Conservation (phyloP, 345 rosid genomes). For the Cochlearia excelsa region DNA sequence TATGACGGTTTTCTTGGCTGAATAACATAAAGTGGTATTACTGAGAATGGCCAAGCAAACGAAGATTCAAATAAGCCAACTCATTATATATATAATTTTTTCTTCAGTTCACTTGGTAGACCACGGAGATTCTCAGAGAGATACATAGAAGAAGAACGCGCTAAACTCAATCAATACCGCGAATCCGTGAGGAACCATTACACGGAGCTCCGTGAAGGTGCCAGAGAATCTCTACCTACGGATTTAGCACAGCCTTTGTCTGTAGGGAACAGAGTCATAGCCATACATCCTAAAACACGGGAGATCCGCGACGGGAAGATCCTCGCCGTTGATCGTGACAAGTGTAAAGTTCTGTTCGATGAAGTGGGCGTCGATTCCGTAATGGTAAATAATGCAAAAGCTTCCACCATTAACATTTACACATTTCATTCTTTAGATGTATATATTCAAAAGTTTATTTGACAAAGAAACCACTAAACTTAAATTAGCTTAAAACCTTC, state of each 20-base stretch:
- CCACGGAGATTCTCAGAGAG: constrained; percentile 88
- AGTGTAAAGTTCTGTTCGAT: constrained; percentile 75
- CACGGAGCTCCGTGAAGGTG: constrained; percentile 64
- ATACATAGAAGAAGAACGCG: constrained; percentile 72
- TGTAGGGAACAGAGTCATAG: constrained; percentile 81
- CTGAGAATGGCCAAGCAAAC: no score
- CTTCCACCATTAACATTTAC: background rate
- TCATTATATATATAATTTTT: constrained; percentile 13
- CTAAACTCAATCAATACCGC: constrained; percentile 79
- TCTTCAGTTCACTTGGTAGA: constrained; percentile 90
- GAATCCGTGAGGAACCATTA: constrained; percentile 85
- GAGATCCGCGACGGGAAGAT: constrained; percentile 85
- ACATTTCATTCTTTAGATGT: no score
- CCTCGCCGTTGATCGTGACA: constrained; percentile 74
- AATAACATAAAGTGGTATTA: no score
- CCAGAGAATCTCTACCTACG: constrained; percentile 62
- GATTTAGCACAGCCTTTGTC: constrained; percentile 83
- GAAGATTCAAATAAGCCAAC: constrained; percentile 3
- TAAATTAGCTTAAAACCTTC: no score
- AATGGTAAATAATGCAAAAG: constrained; percentile 49
- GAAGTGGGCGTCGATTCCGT: constrained; percentile 80
- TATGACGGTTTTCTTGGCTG: no score
- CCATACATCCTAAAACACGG: constrained; percentile 83
- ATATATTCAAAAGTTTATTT: no score
- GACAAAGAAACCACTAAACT: no score